Percentiles rank a stretch among this genome's conserved stretches.
Conservation (phyloP, 169 alveolate genomes). For the Miamiensis avidus region DNA sequence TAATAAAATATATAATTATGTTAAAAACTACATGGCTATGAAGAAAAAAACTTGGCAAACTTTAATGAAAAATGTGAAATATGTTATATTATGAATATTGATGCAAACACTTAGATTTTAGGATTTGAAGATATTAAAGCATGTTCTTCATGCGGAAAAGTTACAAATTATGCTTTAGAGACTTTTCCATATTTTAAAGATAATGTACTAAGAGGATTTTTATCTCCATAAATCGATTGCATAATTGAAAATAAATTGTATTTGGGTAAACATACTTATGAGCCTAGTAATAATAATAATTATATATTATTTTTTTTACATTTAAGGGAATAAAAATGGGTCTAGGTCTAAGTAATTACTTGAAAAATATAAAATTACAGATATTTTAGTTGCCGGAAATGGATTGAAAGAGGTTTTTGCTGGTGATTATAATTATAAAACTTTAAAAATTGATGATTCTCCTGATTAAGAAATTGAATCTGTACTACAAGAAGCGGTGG, state of each 20-base stretch:
- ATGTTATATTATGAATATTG: too few species aligned
- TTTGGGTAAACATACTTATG: too few species aligned
- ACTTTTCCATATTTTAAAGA: too few species aligned
- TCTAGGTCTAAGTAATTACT: background rate
- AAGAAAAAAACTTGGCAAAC: background rate
- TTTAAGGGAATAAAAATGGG: slow-evolving; percentile 11
- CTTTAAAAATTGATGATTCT: background rate
- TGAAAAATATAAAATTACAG: background rate
- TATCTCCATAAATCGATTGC: too few species aligned
- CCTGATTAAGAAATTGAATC: background rate
- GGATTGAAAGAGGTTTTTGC: background rate
- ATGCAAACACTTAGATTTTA: too few species aligned
- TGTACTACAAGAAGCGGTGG: background rate
- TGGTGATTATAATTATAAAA: background rate
- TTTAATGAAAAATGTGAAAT: background rate
- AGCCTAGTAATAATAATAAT: too few species aligned
- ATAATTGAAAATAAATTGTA: background rate
- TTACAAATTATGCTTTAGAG: too few species aligned
- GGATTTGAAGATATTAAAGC: too few species aligned
- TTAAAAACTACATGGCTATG: background rate
- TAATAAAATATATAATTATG: too few species aligned
- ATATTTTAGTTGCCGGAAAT: slow-evolving; percentile 10
- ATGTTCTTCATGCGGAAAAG: too few species aligned
- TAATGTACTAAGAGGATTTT: too few species aligned
- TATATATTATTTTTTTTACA: too few species aligned